Conservation (phyloP, 1,139 yeast genomes). For the Geotrichum cucujoidarum region DNA sequence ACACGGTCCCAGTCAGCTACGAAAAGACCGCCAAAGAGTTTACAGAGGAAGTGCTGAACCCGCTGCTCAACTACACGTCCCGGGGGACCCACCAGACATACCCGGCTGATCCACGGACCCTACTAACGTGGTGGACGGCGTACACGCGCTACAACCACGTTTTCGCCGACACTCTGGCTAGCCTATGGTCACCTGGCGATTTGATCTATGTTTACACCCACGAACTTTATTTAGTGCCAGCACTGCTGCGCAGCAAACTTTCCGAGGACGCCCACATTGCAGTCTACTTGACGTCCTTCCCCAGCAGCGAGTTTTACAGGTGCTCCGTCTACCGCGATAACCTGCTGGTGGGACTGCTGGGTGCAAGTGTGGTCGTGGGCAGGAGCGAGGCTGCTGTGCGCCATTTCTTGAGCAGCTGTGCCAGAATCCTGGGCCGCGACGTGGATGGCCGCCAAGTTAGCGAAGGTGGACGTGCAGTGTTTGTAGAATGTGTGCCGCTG, state of each 20-base stretch:
- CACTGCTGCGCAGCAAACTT: conserved; percentile 71
- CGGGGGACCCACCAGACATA: conserved; percentile 14
- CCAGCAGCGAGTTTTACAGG: conserved; percentile 88
- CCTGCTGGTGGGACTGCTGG: conserved; percentile 83
- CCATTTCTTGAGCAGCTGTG: conserved; percentile 85
- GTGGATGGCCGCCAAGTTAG: conserved; percentile 17
- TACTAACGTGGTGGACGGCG: conserved; percentile 64
- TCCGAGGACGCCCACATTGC: conserved; percentile 82
- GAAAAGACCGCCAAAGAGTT: conserved; percentile 2
- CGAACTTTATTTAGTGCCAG: conserved; percentile 78
- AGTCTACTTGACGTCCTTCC: conserved; percentile 58
- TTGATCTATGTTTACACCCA: conserved; percentile 94
- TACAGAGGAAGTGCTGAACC: background rate
- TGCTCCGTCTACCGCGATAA: conserved; percentile 78
- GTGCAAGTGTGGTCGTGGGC: conserved; percentile 80
- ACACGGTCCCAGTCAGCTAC: conserved; percentile 64
- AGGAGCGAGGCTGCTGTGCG: conserved; percentile 82
- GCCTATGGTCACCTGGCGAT: conserved; percentile 81
- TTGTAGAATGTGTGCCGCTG: conserved; percentile 71
- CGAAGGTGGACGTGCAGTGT: conserved; percentile 57
- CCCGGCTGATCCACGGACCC: conserved; percentile 12
- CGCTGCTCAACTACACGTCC: background rate
- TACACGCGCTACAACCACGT: conserved; percentile 88
- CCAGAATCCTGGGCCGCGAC: conserved; percentile 36
- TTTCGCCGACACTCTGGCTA: conserved; percentile 70